Conservation (phyloP, 2,329 filamentous ascomycete species). For the Sporothrix brunneoviolacea region DNA sequence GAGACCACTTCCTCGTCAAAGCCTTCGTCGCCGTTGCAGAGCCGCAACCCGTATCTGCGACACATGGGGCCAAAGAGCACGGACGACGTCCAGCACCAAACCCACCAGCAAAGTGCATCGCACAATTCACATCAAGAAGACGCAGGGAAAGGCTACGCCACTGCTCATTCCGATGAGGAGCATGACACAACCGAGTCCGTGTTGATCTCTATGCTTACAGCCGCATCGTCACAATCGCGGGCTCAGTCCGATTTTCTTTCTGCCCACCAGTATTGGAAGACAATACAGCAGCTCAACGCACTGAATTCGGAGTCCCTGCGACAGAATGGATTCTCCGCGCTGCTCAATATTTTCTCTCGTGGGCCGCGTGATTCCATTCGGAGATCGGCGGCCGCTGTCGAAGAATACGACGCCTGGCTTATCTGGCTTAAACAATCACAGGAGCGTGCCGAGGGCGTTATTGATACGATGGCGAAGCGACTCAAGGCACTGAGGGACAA, state of each 20-base stretch:
- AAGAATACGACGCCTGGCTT: conserved; percentile 75
- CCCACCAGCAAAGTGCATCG: background rate
- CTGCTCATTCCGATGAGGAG: conserved; percentile 26
- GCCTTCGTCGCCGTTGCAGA: conserved; percentile 28
- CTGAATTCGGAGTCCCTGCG: conserved; percentile 55
- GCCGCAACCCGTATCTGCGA: conserved; percentile 42
- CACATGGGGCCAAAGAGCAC: background rate
- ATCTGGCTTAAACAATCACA: conserved; percentile 79
- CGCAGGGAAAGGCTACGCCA: background rate
- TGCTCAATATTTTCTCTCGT: conserved; percentile 67
- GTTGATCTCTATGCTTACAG: conserved; percentile 66
- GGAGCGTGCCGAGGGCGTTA: conserved; percentile 65
- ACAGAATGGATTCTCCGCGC: conserved; percentile 61
- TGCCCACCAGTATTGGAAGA: conserved; percentile 80
- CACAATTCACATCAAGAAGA: background rate
- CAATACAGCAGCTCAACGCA: conserved; percentile 64
- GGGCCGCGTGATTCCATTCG: conserved; percentile 64
- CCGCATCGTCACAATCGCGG: conserved; percentile 69
- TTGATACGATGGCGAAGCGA: conserved; percentile 67
- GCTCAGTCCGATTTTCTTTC: conserved; percentile 76
- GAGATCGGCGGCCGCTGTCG: conserved; percentile 63
- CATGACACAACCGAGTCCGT: conserved; percentile 33
- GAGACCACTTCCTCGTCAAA: conserved; percentile 30
- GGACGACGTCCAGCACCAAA: background rate
- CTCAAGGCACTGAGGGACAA: conserved; percentile 79